Base-by-base conservation (phyloP, 345 rosid species). In the Eucalyptus regnans region DNA sequence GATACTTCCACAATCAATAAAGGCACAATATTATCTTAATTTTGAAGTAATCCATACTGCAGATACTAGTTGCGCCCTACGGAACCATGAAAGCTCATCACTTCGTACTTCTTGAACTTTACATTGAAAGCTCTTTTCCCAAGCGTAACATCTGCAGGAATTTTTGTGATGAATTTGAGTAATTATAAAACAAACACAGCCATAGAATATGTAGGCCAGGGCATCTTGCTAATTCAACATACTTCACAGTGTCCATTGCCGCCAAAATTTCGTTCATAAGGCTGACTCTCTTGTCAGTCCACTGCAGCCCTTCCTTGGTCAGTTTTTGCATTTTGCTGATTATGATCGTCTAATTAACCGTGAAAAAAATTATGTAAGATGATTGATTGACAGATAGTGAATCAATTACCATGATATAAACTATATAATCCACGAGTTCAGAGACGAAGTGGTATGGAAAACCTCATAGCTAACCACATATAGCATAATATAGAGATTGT, bases 191-290 rank as follows among this genome's bases (percentile, higher is more conserved):
- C 22, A 23, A 31, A 87, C 27, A 48, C 25, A 81, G 51, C 89
- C 43, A 85, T 52, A 46, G 86, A 66, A 76, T n/a, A 52, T 62
- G 54, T 50, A 43, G 29, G 88, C 81, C 20, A 88, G 27, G 80
- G 86, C 89, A 89, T 29, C 86, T 88, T 95, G 88, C 44, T 8
- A 81, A 86, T 88, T 89, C 27, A 86, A 89, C 96, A 86, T 94
- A 97, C 99, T 97, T 97, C 91, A 97, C 97, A 29, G 96, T 95
- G 86, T 97, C 99, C 99, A 97, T 97, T 88, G 99, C 95, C 22
- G 97, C 95, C 92, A 97, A 92, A 92, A 97, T 95, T 93, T 97
- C 99, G 88, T 97, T 97, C 91, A 93, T 95, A 90, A 96, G 95
- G 89, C 97, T 93, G 87, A 98, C 98, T 93, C 99, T 95, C 92